phyloP scores from a whole-genome alignment of 179 eudicot species.

The Actinidia arguta region DNA sequence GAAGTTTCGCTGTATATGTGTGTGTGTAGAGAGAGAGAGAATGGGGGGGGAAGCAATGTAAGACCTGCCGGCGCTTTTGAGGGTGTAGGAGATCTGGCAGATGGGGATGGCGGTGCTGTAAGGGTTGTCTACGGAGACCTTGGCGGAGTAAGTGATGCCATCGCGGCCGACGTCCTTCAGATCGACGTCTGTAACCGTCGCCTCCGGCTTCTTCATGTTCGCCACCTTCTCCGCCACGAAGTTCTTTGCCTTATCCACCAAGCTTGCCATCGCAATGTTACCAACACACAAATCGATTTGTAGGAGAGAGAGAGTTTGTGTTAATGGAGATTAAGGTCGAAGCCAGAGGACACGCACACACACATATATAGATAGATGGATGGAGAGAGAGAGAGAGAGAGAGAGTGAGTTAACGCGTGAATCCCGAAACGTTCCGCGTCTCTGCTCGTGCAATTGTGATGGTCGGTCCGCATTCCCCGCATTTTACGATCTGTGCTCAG shows the following conservation, averaged over 20 bases:
- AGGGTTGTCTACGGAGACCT: constrained; percentile 59
- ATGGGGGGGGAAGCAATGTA: neutral
- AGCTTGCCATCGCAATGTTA: constrained; percentile 39
- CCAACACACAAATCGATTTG: neutral
- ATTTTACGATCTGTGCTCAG: neutral
- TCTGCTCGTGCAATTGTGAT: neutral
- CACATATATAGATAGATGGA: no score
- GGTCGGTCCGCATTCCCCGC: neutral
- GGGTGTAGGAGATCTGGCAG: constrained; percentile 66
- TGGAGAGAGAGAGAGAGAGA: neutral
- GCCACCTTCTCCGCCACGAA: constrained; percentile 64
- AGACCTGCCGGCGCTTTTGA: constrained; percentile 67
- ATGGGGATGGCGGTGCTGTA: constrained; percentile 67
- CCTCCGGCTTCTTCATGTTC: constrained; percentile 65
- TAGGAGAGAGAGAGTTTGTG: neutral
- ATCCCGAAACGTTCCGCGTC: neutral
- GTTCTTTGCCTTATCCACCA: constrained; percentile 64
- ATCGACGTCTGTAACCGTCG: constrained; percentile 54
- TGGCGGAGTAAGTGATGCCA: constrained; percentile 64
- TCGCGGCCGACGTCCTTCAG: constrained; percentile 44
- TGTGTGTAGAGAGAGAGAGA: no score
- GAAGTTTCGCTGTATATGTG: no score
- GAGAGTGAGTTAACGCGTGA: neutral
- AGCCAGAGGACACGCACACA: constrained; percentile 17
- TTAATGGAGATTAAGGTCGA: neutral